A percentile compares a stretch with the other conserved stretches of the same genome.
phyloP scores from a whole-genome alignment of 2,329 filamentous ascomycete genomes.

The Teratosphaeria gauchensis region DNA sequence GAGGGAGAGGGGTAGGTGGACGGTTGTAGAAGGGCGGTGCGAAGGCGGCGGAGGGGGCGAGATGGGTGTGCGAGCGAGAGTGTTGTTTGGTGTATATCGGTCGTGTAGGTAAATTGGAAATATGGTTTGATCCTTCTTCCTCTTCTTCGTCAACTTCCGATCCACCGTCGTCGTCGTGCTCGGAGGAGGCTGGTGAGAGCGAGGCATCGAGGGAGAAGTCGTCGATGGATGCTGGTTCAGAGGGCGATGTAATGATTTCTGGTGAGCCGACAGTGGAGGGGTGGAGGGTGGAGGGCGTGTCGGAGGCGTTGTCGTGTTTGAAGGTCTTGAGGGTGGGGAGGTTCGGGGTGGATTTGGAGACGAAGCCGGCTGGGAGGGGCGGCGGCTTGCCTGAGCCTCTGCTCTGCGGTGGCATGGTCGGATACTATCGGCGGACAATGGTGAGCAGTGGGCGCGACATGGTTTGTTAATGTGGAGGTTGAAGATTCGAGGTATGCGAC shows the following conservation, averaged over 20 bases:
- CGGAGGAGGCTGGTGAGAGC: slow-evolving; percentile 20
- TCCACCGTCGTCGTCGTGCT: slow-evolving; percentile 11
- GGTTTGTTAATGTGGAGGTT: not conserved
- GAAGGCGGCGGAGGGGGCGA: slow-evolving; percentile 38
- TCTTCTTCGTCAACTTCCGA: slow-evolving; percentile 17
- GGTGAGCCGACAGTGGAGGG: slow-evolving; percentile 3
- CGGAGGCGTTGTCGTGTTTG: slow-evolving; percentile 5
- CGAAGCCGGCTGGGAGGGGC: slow-evolving; percentile 29
- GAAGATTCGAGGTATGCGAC: not conserved
- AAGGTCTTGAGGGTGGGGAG: slow-evolving; percentile 33
- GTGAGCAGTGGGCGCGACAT: not conserved
- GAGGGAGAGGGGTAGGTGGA: slow-evolving; percentile 87
- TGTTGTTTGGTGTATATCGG: slow-evolving; percentile 33
- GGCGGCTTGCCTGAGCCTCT: slow-evolving; percentile 26
- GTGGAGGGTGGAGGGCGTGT: slow-evolving; percentile 2
- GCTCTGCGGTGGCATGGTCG: slow-evolving; percentile 30
- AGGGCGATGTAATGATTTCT: slow-evolving; percentile 26
- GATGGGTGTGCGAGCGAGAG: slow-evolving; percentile 37
- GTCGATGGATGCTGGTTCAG: slow-evolving; percentile 30
- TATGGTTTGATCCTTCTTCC: slow-evolving; percentile 9
- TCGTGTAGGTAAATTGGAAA: slow-evolving; percentile 19
- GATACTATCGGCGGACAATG: not conserved
- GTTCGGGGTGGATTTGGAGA: slow-evolving; percentile 40
- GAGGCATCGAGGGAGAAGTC: slow-evolving; percentile 26
- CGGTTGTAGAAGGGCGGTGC: slow-evolving; percentile 92